phyloP scores from a whole-genome alignment of 345 rosid genomes.

The Lagerstroemia speciosa region DNA sequence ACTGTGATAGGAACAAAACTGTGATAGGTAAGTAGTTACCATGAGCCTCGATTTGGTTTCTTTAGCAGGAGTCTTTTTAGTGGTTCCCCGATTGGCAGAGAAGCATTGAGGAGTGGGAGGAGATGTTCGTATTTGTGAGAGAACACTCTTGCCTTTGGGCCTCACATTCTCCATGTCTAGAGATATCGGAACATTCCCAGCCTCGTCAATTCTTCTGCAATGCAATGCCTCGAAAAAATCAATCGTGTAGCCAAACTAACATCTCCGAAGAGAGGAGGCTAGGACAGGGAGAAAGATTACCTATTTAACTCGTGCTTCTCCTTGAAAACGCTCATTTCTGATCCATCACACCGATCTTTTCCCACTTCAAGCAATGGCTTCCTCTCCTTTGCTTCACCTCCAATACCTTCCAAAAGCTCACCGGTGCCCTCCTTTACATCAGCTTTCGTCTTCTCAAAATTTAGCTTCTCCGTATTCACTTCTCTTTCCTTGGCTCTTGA shows the following conservation, averaged over 20 bases:
- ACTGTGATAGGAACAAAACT: background rate
- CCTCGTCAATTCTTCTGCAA: constrained; percentile 42
- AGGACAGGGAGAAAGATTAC: constrained; percentile 21
- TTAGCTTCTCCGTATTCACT: constrained; percentile 31
- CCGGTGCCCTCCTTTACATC: constrained; percentile 18
- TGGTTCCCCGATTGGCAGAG: constrained; percentile 38
- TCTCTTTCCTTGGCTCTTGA: constrained; percentile 59
- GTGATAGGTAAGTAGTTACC: constrained; percentile 34
- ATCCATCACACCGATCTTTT: constrained; percentile 26
- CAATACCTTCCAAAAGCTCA: constrained; percentile 26
- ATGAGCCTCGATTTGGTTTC: constrained; percentile 42
- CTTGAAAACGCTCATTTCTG: constrained; percentile 29
- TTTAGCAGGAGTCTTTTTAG: constrained; percentile 32
- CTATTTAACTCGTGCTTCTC: constrained; percentile 48
- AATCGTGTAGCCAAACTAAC: background rate
- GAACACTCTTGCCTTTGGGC: constrained; percentile 40
- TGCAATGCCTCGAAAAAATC: background rate
- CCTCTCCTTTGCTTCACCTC: constrained; percentile 38
- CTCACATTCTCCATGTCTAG: constrained; percentile 47
- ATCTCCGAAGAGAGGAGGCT: background rate
- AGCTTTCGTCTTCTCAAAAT: constrained; percentile 11
- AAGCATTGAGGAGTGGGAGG: constrained; percentile 99
- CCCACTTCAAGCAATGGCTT: constrained; percentile 45
- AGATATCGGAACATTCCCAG: constrained; percentile 46
- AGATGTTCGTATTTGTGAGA: constrained; percentile 58